These are phyloP conservation scores for Actinomortierella wolfii DNA, from an alignment of 371 early-diverging fungal genomes.

Conservation along the genomic window DNA sequence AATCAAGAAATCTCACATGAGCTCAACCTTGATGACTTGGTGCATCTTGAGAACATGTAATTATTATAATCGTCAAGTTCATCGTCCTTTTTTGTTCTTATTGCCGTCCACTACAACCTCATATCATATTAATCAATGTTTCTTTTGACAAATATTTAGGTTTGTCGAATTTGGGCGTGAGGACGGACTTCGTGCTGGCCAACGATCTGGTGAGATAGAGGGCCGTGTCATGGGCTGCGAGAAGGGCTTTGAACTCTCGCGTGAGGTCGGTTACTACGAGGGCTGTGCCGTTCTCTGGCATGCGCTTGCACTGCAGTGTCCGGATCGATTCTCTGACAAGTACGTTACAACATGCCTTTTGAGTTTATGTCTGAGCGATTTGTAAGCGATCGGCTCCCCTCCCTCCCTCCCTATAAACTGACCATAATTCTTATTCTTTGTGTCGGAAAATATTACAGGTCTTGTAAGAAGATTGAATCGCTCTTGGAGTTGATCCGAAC, in stretches of 20 bases:
- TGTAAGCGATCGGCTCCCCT: slow-evolving; percentile 48
- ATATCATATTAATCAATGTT: neutral
- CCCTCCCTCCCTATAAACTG: too few relatives aligned
- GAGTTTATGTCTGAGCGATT: slow-evolving; percentile 67
- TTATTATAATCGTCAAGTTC: neutral
- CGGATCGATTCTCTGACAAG: slow-evolving; percentile 52
- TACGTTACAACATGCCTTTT: slow-evolving; percentile 55
- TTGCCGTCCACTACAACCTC: neutral
- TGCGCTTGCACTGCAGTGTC: slow-evolving; percentile 44
- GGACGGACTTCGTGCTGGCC: slow-evolving; percentile 71
- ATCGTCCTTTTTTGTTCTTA: neutral
- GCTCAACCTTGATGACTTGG: slow-evolving; percentile 61
- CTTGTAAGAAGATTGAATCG: slow-evolving; percentile 52
- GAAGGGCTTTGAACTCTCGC: slow-evolving; percentile 71
- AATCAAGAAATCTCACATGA: slow-evolving; percentile 46
- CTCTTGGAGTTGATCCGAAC: slow-evolving; percentile 52
- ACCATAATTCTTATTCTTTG: slow-evolving; percentile 38
- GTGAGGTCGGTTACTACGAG: slow-evolving; percentile 74
- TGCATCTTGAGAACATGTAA: slow-evolving; percentile 70
- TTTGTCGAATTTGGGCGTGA: slow-evolving; percentile 70
- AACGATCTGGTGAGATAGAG: slow-evolving; percentile 64
- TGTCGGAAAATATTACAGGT: slow-evolving; percentile 5
- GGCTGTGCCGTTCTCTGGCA: slow-evolving; percentile 74
- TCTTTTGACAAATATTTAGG: slow-evolving; percentile 42
- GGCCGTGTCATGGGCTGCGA: slow-evolving; percentile 77